phyloP scores from a whole-genome alignment of 169 alveolate species.

The Miamiensis avidus region DNA sequence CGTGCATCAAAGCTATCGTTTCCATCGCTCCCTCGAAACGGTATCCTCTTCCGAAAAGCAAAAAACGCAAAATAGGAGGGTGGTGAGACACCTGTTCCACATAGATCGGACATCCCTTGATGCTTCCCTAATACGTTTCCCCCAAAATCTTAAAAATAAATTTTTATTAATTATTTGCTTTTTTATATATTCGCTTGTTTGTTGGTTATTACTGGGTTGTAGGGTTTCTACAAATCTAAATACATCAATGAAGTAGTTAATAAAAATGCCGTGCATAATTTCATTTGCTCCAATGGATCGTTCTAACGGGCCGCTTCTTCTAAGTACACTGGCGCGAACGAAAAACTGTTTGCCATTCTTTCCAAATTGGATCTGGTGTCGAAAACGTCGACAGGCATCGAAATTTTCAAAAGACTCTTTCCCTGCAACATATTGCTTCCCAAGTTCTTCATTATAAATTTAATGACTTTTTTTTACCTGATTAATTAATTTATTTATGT shows the following conservation, averaged over 20 bases:
- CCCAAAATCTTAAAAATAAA: slow-evolving; percentile 34
- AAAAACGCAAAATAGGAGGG: slow-evolving; percentile 64
- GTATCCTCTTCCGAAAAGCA: slow-evolving; percentile 50
- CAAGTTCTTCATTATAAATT: slow-evolving; percentile 30
- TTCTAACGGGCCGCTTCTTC: slow-evolving; percentile 58
- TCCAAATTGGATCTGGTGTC: slow-evolving; percentile 45
- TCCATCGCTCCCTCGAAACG: slow-evolving; percentile 58
- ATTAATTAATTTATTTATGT: too few relatives aligned
- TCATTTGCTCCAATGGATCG: slow-evolving; percentile 59
- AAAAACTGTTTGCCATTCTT: slow-evolving; percentile 37
- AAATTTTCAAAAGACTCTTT: slow-evolving; percentile 25
- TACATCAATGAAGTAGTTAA: slow-evolving; percentile 40
- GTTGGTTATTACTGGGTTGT: slow-evolving; percentile 55
- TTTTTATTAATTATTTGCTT: too few relatives aligned
- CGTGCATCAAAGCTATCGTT: slow-evolving; percentile 57
- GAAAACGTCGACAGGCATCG: slow-evolving; percentile 42
- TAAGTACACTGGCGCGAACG: slow-evolving; percentile 56
- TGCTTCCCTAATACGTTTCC: slow-evolving; percentile 67
- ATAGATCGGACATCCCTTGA: slow-evolving; percentile 68
- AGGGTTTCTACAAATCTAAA: slow-evolving; percentile 53
- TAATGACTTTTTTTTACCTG: slow-evolving; percentile 40
- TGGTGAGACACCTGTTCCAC: slow-evolving; percentile 72
- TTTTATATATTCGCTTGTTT: neutral
- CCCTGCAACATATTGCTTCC: slow-evolving; percentile 41
- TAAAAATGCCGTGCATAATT: slow-evolving; percentile 43